Base-by-base conservation (phyloP, 768 basidiomycete species). In the Leccinum disarticulatum region DNA sequence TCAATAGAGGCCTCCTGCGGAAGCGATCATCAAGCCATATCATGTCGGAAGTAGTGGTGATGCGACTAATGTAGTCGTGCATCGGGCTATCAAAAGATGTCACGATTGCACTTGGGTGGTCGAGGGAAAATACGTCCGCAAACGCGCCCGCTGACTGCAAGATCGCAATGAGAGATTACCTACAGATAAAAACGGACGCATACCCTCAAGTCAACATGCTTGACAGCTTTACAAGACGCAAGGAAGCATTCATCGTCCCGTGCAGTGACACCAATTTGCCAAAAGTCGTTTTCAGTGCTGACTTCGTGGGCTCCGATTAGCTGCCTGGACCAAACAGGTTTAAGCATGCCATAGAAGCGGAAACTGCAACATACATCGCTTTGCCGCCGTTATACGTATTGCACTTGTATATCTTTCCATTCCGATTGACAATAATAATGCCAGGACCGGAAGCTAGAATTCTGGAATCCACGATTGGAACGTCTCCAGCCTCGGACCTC, bases 1-100 rank as follows among this genome's bases (percentile, higher is more conserved):
- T 82, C 9, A 93, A 63, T 4, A 92, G 66, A 6, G 90, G 87
- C 59, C 75, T 83, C 25, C 68, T 68, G n/a, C 80, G 72, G 64
- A 79, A 81, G 33, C 90, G 81, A 30, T 78, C 74, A 66, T 93
- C 91, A 30, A 92, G 69, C 90, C 91, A 93, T 14, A 87, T 62
- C 15, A 92, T 64, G 49, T 87, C 79, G 1, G 74, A 76, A 1
- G 88, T 92, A 1, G 89, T 84, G 31, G 79, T 80, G 3, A 90
- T 62, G 3, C 82, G 80, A 31, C 86, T 66, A 41, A 86, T 70
- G 49, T 80, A 68, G 59, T 83, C 79, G 6, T 71, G 66, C 6
- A 63, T 62, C 17, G 74, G 68, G 59, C 78, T 71, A 62, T 86
- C 84, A 36, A 87, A 73, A 27, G 80, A 83, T 1, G 87, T 88